Base-by-base conservation (phyloP, 352 stramenopile genomes). In the Phytophthora fragariaefolia region DNA sequence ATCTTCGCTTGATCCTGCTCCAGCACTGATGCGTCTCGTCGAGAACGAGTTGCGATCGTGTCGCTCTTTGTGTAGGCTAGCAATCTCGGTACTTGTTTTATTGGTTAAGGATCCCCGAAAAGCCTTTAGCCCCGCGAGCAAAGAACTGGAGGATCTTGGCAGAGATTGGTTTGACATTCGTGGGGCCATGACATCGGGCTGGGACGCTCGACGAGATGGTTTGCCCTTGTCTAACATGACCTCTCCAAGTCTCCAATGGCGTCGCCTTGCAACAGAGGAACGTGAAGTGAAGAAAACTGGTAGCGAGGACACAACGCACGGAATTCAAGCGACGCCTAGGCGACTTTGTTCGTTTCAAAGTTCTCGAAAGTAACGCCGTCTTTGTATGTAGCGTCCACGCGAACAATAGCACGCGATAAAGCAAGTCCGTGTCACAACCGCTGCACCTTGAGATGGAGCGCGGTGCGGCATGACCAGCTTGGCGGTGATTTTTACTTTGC, bases 181-280 rank as follows among this genome's bases (percentile, higher is more conserved):
- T n/a, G 49, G 13, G 1, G 49, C n/a, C 36, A 54, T 8, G 17
- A 58, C 51, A 12, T 66, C n/a, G 9, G 59, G 62, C 53, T 70
- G 58, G 2, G 58, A 65, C 2, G 55, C 63, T n/a, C 66, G 47
- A 54, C 57, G 66, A 34, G 48, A 20, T 10, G 52, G 55, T 27
- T 70, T 46, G 24, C 50, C 9, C 46, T 70, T 73, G 62, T 76
- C 67, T 45, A 75, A 38, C 71, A 79, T 79, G 55, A 65, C 6
- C 6, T 8, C 30, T 27, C 48, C 10, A 48, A 63, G 17, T 58
- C 26, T 18, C 51, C 20, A 34, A 30, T 73, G 46, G 20, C 40
- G 48, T 22, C 60, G 65, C 15, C n/a, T n/a, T n/a, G n/a, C n/a
- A n/a, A n/a, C 20, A n/a, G 46, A 64, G 38, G 45, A 58, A 66